Percentiles rank a stretch among this genome's conserved stretches.
Conservation (phyloP, 495 filamentous ascomycete species). For the Penicillium pancosmium region DNA sequence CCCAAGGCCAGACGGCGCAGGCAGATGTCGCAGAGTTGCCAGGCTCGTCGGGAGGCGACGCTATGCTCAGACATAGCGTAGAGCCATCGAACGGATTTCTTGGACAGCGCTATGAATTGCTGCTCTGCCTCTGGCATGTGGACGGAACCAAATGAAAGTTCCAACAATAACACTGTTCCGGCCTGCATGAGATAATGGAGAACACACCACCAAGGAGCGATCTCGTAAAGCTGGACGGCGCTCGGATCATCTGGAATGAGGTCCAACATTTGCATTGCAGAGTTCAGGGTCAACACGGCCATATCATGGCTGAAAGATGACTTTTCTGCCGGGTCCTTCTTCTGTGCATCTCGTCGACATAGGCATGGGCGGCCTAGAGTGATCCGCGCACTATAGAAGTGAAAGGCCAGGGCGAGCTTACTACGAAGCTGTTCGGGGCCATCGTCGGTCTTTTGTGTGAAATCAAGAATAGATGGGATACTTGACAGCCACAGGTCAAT, state of each 20-base stretch:
- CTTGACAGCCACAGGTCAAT: conserved; percentile 57
- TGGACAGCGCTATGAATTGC: conserved; percentile 49
- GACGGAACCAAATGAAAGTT: conserved; percentile 58
- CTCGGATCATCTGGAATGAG: conserved; percentile 54
- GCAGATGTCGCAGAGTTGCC: conserved; percentile 55
- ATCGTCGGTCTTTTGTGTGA: conserved; percentile 41
- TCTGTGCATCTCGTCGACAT: conserved; percentile 58
- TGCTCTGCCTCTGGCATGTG: conserved; percentile 57
- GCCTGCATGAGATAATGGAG: conserved; percentile 70
- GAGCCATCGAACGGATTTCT: conserved; percentile 60
- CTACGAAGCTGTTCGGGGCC: conserved; percentile 37
- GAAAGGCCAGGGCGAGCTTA: conserved; percentile 55
- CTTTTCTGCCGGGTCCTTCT: conserved; percentile 25
- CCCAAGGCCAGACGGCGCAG: conserved; percentile 43
- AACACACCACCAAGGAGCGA: conserved; percentile 66
- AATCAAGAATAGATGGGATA: conserved; percentile 56
- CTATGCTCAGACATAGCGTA: conserved; percentile 55
- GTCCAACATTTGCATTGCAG: conserved; percentile 55
- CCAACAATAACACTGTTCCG: conserved; percentile 61
- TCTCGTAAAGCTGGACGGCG: conserved; percentile 52
- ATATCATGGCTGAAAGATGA: conserved; percentile 57
- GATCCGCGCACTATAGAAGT: conserved; percentile 62
- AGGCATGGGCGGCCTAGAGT: conserved; percentile 67
- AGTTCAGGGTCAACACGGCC: conserved; percentile 56
- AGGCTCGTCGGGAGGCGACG: conserved; percentile 58